phyloP scores from a whole-genome alignment of 2,329 filamentous ascomycete genomes.

The Neonectria ditissima region DNA sequence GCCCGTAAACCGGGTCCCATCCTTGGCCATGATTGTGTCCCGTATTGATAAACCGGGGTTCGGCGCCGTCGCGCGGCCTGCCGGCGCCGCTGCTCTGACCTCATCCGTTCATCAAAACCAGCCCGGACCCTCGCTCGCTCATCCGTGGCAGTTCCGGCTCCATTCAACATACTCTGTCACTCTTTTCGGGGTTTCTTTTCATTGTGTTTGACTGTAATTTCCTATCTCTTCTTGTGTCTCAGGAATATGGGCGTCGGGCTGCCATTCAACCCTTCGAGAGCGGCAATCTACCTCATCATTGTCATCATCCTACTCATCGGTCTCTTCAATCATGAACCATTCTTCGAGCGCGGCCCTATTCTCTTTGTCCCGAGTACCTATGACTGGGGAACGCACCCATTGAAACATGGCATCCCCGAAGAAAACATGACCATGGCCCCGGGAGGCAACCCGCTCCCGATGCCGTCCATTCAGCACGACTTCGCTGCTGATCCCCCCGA shows the following conservation, averaged over 20 bases:
- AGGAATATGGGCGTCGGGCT: slow-evolving; percentile 30
- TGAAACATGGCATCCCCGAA: slow-evolving; percentile 26
- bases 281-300: slow-evolving; percentile 34
- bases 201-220: neutral
- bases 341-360: slow-evolving; percentile 19
- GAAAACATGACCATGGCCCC: slow-evolving; percentile 30
- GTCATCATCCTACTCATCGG: slow-evolving; percentile 27
- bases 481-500: slow-evolving; percentile 30
- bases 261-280: slow-evolving; percentile 36
- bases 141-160: neutral
- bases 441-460: slow-evolving; percentile 18
- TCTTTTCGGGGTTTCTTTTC: neutral
- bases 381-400: slow-evolving; percentile 36
- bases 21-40: neutral
- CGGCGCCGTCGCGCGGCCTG: neutral
- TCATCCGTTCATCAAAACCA: neutral
- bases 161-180: neutral
- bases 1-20: neutral
- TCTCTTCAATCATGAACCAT: slow-evolving; percentile 29
- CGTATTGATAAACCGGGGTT: neutral
- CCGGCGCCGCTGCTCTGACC: neutral
- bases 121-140: neutral
- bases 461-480: slow-evolving; percentile 40
- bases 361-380: slow-evolving; percentile 39
- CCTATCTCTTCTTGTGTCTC: neutral